phyloP scores from a whole-genome alignment of 2,329 filamentous ascomycete genomes.

The Parastagonospora avenae region DNA sequence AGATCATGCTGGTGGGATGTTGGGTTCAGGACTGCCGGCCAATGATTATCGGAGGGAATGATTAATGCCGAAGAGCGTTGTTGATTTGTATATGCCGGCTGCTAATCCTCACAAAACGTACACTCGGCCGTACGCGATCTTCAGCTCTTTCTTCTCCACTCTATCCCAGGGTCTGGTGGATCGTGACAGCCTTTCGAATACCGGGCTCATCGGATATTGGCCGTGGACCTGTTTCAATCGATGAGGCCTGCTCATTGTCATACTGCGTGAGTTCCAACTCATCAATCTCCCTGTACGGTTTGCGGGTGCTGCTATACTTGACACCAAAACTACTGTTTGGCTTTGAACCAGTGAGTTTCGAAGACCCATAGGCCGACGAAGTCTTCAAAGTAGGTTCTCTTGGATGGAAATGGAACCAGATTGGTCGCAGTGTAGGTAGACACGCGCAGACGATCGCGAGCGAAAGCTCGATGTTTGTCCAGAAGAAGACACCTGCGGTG shows the following conservation, averaged over 20 bases:
- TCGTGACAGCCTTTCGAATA: slow-evolving; percentile 18
- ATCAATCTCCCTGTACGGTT: slow-evolving; percentile 25
- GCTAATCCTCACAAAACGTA: background rate
- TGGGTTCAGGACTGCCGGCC: background rate
- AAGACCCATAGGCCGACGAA: slow-evolving; percentile 17
- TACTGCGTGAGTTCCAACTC: slow-evolving; percentile 25
- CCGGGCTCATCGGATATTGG: slow-evolving; percentile 6
- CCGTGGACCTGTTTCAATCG: slow-evolving; percentile 2
- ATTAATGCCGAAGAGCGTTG: background rate
- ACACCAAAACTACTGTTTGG: slow-evolving; percentile 11
- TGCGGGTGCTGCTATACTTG: slow-evolving; percentile 11
- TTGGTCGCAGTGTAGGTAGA: slow-evolving; percentile 31
- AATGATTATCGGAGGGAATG: background rate
- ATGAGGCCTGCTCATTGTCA: slow-evolving; percentile 4
- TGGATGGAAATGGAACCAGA: slow-evolving; percentile 26
- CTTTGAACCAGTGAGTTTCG: slow-evolving; percentile 15
- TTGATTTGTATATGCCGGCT: background rate
- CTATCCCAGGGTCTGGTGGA: slow-evolving; percentile 18
- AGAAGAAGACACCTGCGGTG: slow-evolving; percentile 34
- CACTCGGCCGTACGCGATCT: background rate
- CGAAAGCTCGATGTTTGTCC: slow-evolving; percentile 37
- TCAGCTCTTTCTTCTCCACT: background rate
- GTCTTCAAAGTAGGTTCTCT: slow-evolving; percentile 10
- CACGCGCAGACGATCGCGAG: slow-evolving; percentile 31
- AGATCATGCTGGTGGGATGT: background rate